Evolutionary conservation across 2,329 filamentous ascomycete genomes (phyloP), one percentile per base, ranked within the genome.

Genomic region (Stagonosporopsis chrysanthemi): DNA sequence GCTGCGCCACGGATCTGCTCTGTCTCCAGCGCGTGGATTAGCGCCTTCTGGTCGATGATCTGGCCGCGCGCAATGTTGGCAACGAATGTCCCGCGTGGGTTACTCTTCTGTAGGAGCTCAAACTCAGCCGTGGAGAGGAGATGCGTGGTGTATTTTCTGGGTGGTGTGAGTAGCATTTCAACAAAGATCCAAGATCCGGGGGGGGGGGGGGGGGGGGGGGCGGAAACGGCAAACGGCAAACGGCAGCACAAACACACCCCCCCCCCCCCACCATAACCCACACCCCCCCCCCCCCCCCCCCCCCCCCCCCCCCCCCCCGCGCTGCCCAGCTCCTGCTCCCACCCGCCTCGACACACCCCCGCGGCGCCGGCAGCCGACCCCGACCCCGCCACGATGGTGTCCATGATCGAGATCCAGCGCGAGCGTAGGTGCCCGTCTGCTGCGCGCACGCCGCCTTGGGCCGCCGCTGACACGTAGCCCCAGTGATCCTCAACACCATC

Each of bases 401-500:
- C 92, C 64, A 86, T 93, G 70, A 89, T 97, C 73, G 88, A 92
- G 74, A 88, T 92, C 72, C 92, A 96, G 83, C 89, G 88, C 69
- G 88, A 91, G 64, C 83, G 90, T 91, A 78, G 40, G 69, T 51
- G 60, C 52, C 38, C 43, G 19, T 17, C 9, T 12, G 14, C 39
- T 39, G 35, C 44, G 33, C 46, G 19, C 40, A 45, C 35, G 8
- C 31, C 19, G 24, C 12, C 24, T 28, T 7, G 31, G 31, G 22
- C 36, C 12, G 17, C 43, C 3, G 50, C 69, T 72, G 45, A 73
- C 60, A 54, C 17, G n/a, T 26, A 19, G 26, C 24, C 44, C 22
- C 69, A 91, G 90, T 90, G 67, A 88, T 94, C 60, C 79, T 94
- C 71, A 82, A 85, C 63, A 88, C 87, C 33, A 89, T 97, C 71